Evolutionary conservation across 306 rosid species (phyloP), one percentile per base, ranked within the genome.

Genomic region (Arachis stenosperma): DNA sequence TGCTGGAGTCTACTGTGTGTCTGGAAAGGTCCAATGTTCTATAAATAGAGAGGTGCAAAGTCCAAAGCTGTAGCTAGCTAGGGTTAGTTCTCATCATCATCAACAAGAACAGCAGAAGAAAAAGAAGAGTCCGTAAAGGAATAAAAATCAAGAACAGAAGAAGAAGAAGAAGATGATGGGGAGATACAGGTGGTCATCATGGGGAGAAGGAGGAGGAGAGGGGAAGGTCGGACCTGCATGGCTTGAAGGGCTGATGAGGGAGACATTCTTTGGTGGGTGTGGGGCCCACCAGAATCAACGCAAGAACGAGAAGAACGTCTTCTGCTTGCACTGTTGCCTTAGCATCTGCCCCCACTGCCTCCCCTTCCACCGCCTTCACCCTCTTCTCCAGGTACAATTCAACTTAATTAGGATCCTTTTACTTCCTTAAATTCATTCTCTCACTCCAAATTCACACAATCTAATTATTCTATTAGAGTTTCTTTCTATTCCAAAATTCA

Each of bases 291-390:
- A 73, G 36, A 77, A 75, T 83, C 89, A 87, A 75, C 81, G 96
- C 91, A 92, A 92, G 92, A 92, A 88, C 92, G 96, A 92, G 86
- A 90, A 85, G 91, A 92, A 92, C 96, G 83, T 92, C 67, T 92
- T 90, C 63, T 92, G 98, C 86, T 76, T 92, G 76, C 87, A 87
- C 90, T 92, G 96, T 79, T 90, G 96, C 85, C 90, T 87, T 75
- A 79, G 83, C 85, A 82, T 93, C 76, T 93, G 98, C 98, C 93
- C 93, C 52, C 96, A 93, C 97, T 93, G 98, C 77, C 84, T 93
- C 70, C 84, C 95, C 51, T 77, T 88, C 14, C 98, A 90, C 81
- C 83, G 79, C 40, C 74, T 87, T 13, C 98, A 93, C 40, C 98
- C 98, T 61, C 98, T 93, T 13, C 96, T 93, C 75, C 97, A 93